A percentile compares a stretch with the other conserved stretches of the same genome.
Conservation (phyloP, 495 filamentous ascomycete genomes). For the Penicillium riverlandense region DNA sequence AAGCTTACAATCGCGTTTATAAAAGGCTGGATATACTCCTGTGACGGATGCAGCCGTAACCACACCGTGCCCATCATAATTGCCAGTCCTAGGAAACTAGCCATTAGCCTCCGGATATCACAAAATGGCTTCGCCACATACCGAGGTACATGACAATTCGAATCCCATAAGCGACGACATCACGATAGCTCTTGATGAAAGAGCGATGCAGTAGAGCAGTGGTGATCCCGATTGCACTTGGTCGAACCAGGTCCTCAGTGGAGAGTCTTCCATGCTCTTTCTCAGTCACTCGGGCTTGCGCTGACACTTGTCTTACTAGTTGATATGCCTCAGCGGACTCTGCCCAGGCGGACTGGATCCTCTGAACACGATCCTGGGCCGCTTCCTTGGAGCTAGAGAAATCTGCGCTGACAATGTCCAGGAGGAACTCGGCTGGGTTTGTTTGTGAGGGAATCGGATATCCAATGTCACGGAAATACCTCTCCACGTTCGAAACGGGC, state of each 20-base stretch:
- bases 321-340: slow-evolving; percentile 10
- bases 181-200: slow-evolving; percentile 74
- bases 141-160: slow-evolving; percentile 76
- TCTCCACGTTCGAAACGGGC: slow-evolving; percentile 37
- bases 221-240: slow-evolving; percentile 23
- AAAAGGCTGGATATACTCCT: slow-evolving; percentile 66
- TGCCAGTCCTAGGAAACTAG: slow-evolving; percentile 43
- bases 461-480: slow-evolving; percentile 53
- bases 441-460: slow-evolving; percentile 54
- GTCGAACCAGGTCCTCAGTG: slow-evolving; percentile 18
- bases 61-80: slow-evolving; percentile 88
- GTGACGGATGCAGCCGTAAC: slow-evolving; percentile 57
- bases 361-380: slow-evolving; percentile 19
- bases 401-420: slow-evolving; percentile 70
- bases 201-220: slow-evolving; percentile 58
- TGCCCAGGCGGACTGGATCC: slow-evolving; percentile 25
- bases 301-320: slow-evolving; percentile 4
- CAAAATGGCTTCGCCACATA: slow-evolving; percentile 6
- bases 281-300: slow-evolving; percentile 5
- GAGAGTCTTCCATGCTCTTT: slow-evolving; percentile 4
- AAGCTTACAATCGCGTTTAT: slow-evolving; percentile 62
- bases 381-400: slow-evolving; percentile 45
- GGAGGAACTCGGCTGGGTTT: slow-evolving; percentile 72
- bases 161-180: slow-evolving; percentile 76
- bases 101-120: slow-evolving; percentile 1